Evolutionary conservation across 192 early-diverging fungal species (phyloP).

Genomic region (Mortierella alpina): DNA sequence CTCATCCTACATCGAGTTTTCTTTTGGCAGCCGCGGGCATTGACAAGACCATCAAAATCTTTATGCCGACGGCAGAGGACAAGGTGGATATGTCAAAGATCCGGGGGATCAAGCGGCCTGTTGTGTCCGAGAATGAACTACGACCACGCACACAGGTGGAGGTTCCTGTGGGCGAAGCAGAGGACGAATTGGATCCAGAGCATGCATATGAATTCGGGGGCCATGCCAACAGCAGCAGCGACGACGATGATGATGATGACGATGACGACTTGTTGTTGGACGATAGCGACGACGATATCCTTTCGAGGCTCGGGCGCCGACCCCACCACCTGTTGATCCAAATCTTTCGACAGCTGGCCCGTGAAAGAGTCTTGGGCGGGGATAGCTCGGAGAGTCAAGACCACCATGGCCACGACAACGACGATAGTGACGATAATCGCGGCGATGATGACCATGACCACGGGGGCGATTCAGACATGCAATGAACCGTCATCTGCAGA

Average conservation of each 20-base stretch:
- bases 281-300: neutral
- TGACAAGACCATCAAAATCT: conserved; percentile 78
- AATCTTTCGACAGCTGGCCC: conserved; percentile 19
- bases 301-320: neutral
- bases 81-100: conserved; percentile 38
- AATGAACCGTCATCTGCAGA: no score
- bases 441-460: neutral
- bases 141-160: neutral
- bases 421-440: neutral
- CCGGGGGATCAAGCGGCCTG: conserved; percentile 18
- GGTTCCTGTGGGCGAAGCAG: neutral
- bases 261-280: neutral
- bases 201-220: neutral
- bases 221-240: neutral
- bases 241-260: conserved; percentile 16
- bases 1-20: conserved; percentile 68
- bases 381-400: neutral
- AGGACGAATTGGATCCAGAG: conserved; percentile 22
- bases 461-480: neutral
- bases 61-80: conserved; percentile 58
- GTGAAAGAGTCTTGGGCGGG: neutral
- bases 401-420: neutral
- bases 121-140: conserved; percentile 1
- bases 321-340: conserved; percentile 18
- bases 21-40: conserved; percentile 78